Evolutionary conservation across 768 basidiomycete genomes (phyloP), one percentile per base, ranked within the genome.

Genomic region (Gymnopilus dilepis): DNA sequence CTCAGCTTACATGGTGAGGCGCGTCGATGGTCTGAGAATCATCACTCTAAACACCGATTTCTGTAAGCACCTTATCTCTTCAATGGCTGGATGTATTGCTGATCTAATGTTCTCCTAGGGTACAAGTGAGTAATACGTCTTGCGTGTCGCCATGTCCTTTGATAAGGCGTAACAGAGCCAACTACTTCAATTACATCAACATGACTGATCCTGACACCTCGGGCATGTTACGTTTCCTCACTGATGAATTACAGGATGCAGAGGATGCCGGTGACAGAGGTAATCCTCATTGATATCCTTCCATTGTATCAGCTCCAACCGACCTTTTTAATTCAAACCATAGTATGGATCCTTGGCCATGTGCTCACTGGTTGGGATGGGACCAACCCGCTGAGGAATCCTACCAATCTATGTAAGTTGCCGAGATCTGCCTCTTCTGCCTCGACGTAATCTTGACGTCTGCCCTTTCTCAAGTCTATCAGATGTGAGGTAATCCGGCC

Each of bases 121-220:
- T 78, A 79, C 62, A 69, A 67, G 78, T 78, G 66, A 48, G 71
- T 12, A 21, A n/a, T n/a, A n/a, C n/a, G n/a, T 26, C 24, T 45
- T 47, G 31, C 33, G 31, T 19, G 33, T 7, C 26, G 21, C 0
- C 43, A 21, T 43, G 2, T 26, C 47, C 43, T 38, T 33, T 62
- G 3, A 56, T 30, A 50, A 12, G 47, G 42, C 21, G 24, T 22
- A 50, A 56, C 47, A 86, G 86, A 51, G 78, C 86, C 12, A 93
- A 93, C 70, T 86, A 83, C 64, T 90, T 91, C 76, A 89, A 88
- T 71, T 93, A 88, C 68, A 87, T 92, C 74, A 90, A 92, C 66
- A 80, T 90, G 68, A 86, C 86, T 22, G 71, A 83, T 24, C 83
- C 87, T 11, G 91, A 93, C 72, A 78, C 78, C 40, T 91, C 88